Base-by-base conservation (phyloP, 176 grass and related monocot genomes). In the Tuctoria greenei region DNA sequence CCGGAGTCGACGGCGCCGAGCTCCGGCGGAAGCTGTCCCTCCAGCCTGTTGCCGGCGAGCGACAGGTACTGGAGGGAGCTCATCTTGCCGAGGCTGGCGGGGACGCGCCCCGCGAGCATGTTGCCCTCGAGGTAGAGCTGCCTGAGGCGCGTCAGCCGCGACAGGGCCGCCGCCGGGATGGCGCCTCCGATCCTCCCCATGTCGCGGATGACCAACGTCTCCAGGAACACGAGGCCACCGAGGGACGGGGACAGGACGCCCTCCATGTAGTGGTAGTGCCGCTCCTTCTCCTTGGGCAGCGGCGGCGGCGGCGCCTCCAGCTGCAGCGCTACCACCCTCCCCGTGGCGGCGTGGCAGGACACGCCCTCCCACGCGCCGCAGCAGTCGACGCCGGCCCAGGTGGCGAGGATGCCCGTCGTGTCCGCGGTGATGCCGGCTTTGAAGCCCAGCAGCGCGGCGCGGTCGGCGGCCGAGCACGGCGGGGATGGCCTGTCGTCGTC, bases 81-180 rank as follows among this genome's bases (percentile, higher is more conserved):
- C 47, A 96, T 70, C 72, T 7, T 65, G 38, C 44, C 47, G 47
- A 96, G 72, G 75, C 72, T 65, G 37, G 72, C 76, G 34, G 90
- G 93, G 7, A 93, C 47, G 39, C 12, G 41, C 9, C 90, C 93
- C 36, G 70, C 36, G 45, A 97, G 83, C 85, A 75, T 44, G 75
- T 86, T 93, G 62, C 76, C 84, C 75, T 97, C 93, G 62, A 93
- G 89, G 79, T 90, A 93, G 49, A 97, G 82, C 68, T 90, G 84
- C 72, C 52, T 73, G 85, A 96, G 93, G 14, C 79, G 82, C 27
- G 35, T 20, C 9, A 96, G 81, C 76, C 67, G 77, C 15, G 87
- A 81, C 62, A 96, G 41, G 18, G 61, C 83, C 75, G 45, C 82
- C 38, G 54, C 79, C 39, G 90, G 93, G 57, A 97, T 61, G 51